Base-by-base conservation (phyloP, 495 filamentous ascomycete genomes). In the Evernia prunastri region DNA sequence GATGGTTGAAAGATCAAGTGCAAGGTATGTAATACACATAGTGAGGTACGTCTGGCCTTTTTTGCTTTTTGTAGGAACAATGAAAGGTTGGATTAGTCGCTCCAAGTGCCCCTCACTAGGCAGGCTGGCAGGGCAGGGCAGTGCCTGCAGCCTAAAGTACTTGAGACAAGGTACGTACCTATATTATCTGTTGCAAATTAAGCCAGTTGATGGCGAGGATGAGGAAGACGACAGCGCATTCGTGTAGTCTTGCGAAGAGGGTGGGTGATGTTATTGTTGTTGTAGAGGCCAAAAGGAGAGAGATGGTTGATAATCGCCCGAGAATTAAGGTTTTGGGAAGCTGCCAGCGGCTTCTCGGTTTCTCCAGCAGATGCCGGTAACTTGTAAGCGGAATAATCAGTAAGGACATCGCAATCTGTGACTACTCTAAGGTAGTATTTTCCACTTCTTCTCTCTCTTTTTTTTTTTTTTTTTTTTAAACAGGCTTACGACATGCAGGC, bases 191-290 rank as follows among this genome's bases (percentile, higher is more conserved):
- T 54, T 54, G 27, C 51, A 20, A 33, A 20, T 33, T 7, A 33
- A 54, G 51, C 27, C 27, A 3, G 15, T 54, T 33, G 29, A 31
- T 31, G 51, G 6, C 20, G 27, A 54, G 7, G 17, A 17, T 33
- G 27, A 54, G 7, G 17, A 17, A 8, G 0, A 54, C 27, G 27
- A 31, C 17, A 33, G 51, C 29, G 51, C 18, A 1, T 33, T 31
- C 2, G 13, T 20, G 51, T 54, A 54, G 6, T 33, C 15, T 54
- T 20, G 51, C 29, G n/a, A n/a, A 54, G 51, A 3, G 10, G 27
- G 51, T 54, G 29, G 4, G n/a, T n/a, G n/a, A n/a, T n/a, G n/a
- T n/a, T n/a, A n/a, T n/a, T 54, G 51, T 49, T 54, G 51, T 54
- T 54, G 51, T 35, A n/a, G 51, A 54, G 27, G 25, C 27, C 29